A percentile compares a stretch with the other conserved stretches of the same genome.
phyloP scores from a whole-genome alignment of 2,329 filamentous ascomycete genomes.

The Zymoseptoria tritici region DNA sequence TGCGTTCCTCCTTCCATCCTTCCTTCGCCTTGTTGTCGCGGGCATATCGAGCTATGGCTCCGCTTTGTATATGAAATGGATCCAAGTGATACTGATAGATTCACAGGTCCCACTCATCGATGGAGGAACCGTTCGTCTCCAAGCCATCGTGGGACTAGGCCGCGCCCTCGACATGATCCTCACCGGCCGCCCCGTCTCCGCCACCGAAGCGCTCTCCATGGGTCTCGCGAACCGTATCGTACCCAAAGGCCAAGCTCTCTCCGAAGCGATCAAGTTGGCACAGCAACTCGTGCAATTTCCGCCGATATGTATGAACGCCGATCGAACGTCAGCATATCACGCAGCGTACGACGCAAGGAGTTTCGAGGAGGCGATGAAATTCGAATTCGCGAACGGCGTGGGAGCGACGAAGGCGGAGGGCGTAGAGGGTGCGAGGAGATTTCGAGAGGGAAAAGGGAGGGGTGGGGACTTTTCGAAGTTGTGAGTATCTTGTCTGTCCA shows the following conservation, averaged over 20 bases:
- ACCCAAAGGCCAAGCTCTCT: constrained; percentile 42
- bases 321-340: constrained; percentile 45
- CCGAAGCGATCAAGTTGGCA: constrained; percentile 44
- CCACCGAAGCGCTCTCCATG: constrained; percentile 45
- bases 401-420: constrained; percentile 40
- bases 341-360: constrained; percentile 42
- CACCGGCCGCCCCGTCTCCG: constrained; percentile 44
- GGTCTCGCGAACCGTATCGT: constrained; percentile 49
- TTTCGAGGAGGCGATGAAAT: constrained; percentile 45
- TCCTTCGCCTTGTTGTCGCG: no score
- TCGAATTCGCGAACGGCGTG: constrained; percentile 42
- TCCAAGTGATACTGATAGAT: no score
- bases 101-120: constrained; percentile 38
- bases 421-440: constrained; percentile 35
- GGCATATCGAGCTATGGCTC: no score
- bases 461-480: constrained; percentile 27
- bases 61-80: no score
- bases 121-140: constrained; percentile 48
- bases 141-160: constrained; percentile 46
- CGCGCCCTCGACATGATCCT: constrained; percentile 51
- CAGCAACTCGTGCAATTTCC: constrained; percentile 43
- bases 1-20: no score
- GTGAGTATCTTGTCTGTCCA: no score
- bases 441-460: constrained; percentile 35
- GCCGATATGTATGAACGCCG: constrained; percentile 46